Percentiles rank a stretch among this genome's conserved stretches.
Conservation (phyloP, 1,139 yeast genomes). For the Geotrichum restrictum region DNA sequence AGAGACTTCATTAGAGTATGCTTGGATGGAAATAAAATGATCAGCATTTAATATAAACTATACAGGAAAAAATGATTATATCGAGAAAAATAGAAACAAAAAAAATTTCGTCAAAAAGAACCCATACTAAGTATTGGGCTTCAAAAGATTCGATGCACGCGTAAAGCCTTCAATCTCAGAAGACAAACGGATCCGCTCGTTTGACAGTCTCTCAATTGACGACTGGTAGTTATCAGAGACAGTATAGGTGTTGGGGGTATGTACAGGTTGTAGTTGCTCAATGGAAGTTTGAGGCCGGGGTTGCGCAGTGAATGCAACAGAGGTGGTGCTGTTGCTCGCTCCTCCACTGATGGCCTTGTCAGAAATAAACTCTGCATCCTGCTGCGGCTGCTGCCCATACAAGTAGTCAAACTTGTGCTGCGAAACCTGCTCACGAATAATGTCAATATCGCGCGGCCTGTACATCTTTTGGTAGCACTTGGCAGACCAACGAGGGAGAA, state of each 20-base stretch:
- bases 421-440: conserved; percentile 61
- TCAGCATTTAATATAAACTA: too few species aligned
- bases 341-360: conserved; percentile 8
- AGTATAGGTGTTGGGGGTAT: background rate
- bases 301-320: background rate
- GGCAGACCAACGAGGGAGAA: conserved; percentile 70
- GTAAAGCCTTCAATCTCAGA: conserved; percentile 19
- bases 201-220: conserved; percentile 9
- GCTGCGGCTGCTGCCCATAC: conserved; percentile 23
- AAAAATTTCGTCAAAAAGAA: background rate
- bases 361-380: background rate
- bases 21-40: too few species aligned
- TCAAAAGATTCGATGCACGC: conserved; percentile 11
- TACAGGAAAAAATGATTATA: too few species aligned
- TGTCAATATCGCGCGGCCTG: conserved; percentile 76
- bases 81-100: background rate
- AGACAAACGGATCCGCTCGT: conserved; percentile 14
- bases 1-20: too few species aligned
- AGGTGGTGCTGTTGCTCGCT: conserved; percentile 1
- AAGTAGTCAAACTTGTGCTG: conserved; percentile 18
- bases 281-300: background rate
- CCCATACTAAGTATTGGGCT: conserved; percentile 1
- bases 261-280: background rate
- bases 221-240: background rate
- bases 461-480: conserved; percentile 61